Evolutionary conservation across 2,329 filamentous ascomycete genomes (phyloP).

Genomic region (Nemania diffusa): DNA sequence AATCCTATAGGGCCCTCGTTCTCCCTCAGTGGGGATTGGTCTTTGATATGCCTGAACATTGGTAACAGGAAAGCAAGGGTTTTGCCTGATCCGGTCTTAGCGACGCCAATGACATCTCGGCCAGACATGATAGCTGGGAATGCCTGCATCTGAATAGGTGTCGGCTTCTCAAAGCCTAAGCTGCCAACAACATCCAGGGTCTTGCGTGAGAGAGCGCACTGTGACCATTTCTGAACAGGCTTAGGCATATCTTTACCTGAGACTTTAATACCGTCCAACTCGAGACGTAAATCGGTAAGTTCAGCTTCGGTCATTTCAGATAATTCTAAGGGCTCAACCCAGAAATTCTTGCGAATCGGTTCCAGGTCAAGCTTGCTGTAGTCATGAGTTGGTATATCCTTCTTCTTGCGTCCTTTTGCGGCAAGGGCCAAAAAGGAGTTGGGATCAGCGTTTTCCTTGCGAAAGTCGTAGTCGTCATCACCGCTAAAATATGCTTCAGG

Average conservation of each 20-base stretch:
- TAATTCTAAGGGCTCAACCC: constrained; percentile 88
- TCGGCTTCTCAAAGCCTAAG: constrained; percentile 87
- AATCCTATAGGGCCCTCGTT: constrained; percentile 88
- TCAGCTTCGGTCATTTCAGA: constrained; percentile 86
- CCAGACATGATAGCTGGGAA: constrained; percentile 96
- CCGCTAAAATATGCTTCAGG: constrained; percentile 87
- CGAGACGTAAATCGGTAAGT: constrained; percentile 80
- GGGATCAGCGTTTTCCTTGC: constrained; percentile 59
- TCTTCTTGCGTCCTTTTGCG: constrained; percentile 80
- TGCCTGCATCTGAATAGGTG: constrained; percentile 94
- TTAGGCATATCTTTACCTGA: constrained; percentile 88
- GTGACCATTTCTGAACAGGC: constrained; percentile 95
- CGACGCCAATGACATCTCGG: constrained; percentile 93
- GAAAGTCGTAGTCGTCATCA: constrained; percentile 74
- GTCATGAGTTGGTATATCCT: constrained; percentile 89
- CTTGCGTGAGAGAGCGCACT: constrained; percentile 88
- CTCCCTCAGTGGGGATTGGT: constrained; percentile 83
- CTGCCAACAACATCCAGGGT: constrained; percentile 85
- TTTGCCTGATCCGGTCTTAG: constrained; percentile 97
- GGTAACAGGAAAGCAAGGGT: constrained; percentile 94
- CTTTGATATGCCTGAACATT: constrained; percentile 98
- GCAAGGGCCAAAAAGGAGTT: constrained; percentile 64
- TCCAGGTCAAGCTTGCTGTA: constrained; percentile 88
- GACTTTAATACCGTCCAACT: constrained; percentile 96
- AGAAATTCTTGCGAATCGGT: constrained; percentile 92